These are phyloP conservation scores for Spizellomyces punctatus DNA, from an alignment of 192 early-diverging fungal species.

Conservation along the genomic window DNA sequence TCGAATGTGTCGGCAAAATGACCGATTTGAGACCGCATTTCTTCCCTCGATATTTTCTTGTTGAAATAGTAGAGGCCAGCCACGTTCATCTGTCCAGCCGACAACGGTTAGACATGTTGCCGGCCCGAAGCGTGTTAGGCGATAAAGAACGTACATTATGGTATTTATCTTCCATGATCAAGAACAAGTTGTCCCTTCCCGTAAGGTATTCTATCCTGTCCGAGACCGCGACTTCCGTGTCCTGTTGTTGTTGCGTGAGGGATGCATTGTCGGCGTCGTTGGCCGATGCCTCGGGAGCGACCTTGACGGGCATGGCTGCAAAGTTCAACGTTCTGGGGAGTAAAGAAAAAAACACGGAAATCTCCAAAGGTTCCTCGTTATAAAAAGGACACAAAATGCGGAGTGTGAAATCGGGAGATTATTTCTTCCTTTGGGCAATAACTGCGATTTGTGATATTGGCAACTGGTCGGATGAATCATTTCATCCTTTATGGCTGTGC, in stretches of 20 bases:
- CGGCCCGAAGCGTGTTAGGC: too few relatives aligned
- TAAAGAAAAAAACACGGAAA: too few relatives aligned
- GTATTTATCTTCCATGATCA: slow-evolving; percentile 32
- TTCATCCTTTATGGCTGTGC: too few relatives aligned
- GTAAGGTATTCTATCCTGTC: slow-evolving; percentile 17
- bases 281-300: background rate
- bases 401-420: too few relatives aligned
- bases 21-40: slow-evolving; percentile 18
- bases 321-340: background rate
- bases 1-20: slow-evolving; percentile 15
- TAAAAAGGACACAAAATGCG: too few relatives aligned
- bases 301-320: background rate
- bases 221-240: background rate
- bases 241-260: background rate
- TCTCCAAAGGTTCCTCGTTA: too few relatives aligned
- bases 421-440: too few relatives aligned
- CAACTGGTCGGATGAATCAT: too few relatives aligned
- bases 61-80: slow-evolving; percentile 19
- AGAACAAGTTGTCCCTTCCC: slow-evolving; percentile 39
- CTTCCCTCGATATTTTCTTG: background rate
- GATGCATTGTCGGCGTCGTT: background rate
- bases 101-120: too few relatives aligned
- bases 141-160: background rate
- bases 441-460: too few relatives aligned
- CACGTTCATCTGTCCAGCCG: background rate